A percentile compares a stretch with the other conserved stretches of the same genome.
phyloP scores from a whole-genome alignment of 768 basidiomycete species.

The Mycena olivaceomarginata region DNA sequence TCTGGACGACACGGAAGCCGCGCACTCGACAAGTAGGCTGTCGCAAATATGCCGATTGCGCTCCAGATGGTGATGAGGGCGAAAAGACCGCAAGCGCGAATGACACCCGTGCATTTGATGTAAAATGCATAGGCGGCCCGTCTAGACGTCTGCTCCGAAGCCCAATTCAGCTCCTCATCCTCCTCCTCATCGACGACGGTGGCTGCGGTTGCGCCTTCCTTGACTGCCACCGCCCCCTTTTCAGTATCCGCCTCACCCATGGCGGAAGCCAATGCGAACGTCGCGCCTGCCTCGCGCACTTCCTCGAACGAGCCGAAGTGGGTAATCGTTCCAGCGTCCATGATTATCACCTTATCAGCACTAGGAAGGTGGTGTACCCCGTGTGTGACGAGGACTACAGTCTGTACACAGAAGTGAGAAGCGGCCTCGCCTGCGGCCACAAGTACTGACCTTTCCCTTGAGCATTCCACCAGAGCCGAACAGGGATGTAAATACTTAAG shows the following conservation, averaged over 20 bases:
- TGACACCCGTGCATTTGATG: constrained; percentile 19
- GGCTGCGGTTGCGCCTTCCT: constrained; percentile 18
- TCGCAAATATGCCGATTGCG: constrained; percentile 15
- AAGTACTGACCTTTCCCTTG: constrained; percentile 26
- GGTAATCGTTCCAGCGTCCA: constrained; percentile 32
- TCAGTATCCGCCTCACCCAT: not conserved
- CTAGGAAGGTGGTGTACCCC: constrained; percentile 38
- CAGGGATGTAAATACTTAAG: constrained; percentile 36
- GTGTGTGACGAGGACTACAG: constrained; percentile 37
- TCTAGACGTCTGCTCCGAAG: constrained; percentile 22
- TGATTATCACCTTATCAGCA: constrained; percentile 37
- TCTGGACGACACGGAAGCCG: not conserved
- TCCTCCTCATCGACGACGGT: constrained; percentile 30
- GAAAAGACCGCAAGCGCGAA: not conserved
- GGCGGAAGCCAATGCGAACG: constrained; percentile 27
- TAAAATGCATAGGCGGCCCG: constrained; percentile 33
- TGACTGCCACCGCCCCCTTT: not conserved
- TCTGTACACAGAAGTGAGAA: constrained; percentile 12
- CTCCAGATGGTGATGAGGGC: constrained; percentile 28
- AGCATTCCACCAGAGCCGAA: constrained; percentile 36
- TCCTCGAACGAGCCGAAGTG: constrained; percentile 39
- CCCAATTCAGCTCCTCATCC: constrained; percentile 33
- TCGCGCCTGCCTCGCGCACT: constrained; percentile 32
- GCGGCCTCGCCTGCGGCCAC: too few species aligned
- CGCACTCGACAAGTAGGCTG: constrained; percentile 29